Base-by-base conservation (phyloP, 2,329 filamentous ascomycete genomes). In the Aspergillus glaucus region DNA sequence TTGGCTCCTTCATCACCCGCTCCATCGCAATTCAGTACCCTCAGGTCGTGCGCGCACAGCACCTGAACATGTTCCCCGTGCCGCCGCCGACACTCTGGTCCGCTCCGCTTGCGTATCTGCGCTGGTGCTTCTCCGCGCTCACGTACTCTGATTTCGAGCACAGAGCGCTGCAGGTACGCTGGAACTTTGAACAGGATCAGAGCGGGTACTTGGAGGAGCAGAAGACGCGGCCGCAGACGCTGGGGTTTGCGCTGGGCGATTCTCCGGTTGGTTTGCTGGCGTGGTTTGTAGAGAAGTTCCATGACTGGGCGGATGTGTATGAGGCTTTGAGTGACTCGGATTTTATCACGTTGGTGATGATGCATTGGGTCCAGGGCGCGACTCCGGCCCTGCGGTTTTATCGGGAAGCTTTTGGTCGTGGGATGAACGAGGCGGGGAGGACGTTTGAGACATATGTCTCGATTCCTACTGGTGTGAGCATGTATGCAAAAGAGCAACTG, bases 291-390 rank as follows among this genome's bases (percentile, higher is more conserved):
- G 59, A 62, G 43, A 55, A 55, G 42, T 46, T 63, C 6, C 48
- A 54, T 19, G 43, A 48, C 9, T 57, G 53, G 48, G 41, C 47
- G 2, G 56, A 61, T 24, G 51, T 48, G 12, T 49, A 54, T 36
- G 41, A 48, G 28, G 51, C 57, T n/a, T 62, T 55, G 50, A 59
- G 50, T 10, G 49, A 55, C 17, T 47, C 54, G 3, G 52, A 58
- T 30, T 43, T 63, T 9, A 57, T 64, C 36, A 63, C 59, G 4
- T 57, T 59, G 57, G 62, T 60, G 8, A 55, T 63, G 52, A 61
- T 64, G 51, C 59, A 64, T 43, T 63, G 55, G 48, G 45, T 54
- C 24, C 48, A 50, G 26, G 49, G 49, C 14, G 47, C 46, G 30
- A 50, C 48, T 6, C 47, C 51, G 51, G 62, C 43, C 41, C 46